Evolutionary conservation across 257 asterid genomes (phyloP), one percentile per base, ranked within the genome.

Genomic region (Solanum chiquidenum): DNA sequence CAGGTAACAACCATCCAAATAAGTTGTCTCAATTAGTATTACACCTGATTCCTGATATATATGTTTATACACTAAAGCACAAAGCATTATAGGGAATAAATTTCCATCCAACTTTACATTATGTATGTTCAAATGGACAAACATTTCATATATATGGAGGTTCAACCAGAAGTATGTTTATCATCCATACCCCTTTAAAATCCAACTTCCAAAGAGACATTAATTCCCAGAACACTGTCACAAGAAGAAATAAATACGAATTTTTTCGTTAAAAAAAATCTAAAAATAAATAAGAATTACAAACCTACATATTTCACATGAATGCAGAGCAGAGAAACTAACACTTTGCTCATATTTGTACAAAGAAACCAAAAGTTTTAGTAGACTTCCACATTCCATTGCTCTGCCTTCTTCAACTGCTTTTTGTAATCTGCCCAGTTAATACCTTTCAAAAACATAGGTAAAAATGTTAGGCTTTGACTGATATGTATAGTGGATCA

Each of bases 371-470:
- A 85, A 83, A 88, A 86, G 29, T 85, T 25, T 91, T 83, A 96
- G 96, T 96, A 96, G 86, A 96, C 99, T 93, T 96, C 99, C 91
- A 96, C 99, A 85, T 96, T 96, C 99, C 99, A 96, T 90, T 94
- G 98, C 89, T 92, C 98, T 60, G 88, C 94, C 88, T 58, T 96
- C 96, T 96, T 96, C 97, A 96, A 89, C 91, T 90, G 92, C 91
- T 89, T 94, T 73, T 93, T 96, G 94, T 95, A 95, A 25, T 96
- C 98, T 64, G 88, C 5, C 99, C 99, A 96, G 55, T 93, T 96
- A 13, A 96, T 92, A 18, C 99, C 99, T 96, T 96, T 83, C 23
- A 82, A 46, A 69, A 29, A 31, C 66, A 31, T 34, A 37, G n/a
- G 34, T 20, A 44, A 68, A 37, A 75, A 44, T 73, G 55, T 31